Base-by-base conservation (phyloP, 108 stramenopile species). In the Nitzschia inconspicua region DNA sequence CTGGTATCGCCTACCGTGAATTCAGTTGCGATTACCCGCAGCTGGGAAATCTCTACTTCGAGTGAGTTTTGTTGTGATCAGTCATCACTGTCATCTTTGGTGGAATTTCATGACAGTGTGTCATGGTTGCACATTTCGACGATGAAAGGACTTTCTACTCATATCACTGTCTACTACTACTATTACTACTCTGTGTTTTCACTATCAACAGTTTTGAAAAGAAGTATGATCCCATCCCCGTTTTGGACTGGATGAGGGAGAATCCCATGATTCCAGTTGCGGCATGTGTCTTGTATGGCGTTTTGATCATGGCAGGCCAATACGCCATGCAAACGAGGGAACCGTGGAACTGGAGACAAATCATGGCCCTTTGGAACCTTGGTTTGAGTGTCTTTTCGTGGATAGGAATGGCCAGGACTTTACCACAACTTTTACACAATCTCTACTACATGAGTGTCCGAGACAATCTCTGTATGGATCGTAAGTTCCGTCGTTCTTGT, bases 291-390 rank as follows among this genome's bases (percentile, higher is more conserved):
- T n/a, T 59, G 8, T 73, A 78, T 25, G 60, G 60, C 4, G 4
- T 74, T 14, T 43, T 53, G 27, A 77, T 77, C 46, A 39, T 59
- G 5, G 49, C 13, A 19, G 81, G 81, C 24, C 72, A 72, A 32
- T 46, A 50, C 32, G 62, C 37, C 54, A 64, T 77, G 57, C 22
- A 29, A 18, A 82, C 52, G n/a, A 66, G 76, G 4, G 69, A 76
- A 18, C 69, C 88, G 3, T 83, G 73, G 72, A 77, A 75, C 22
- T 88, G 85, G 89, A 56, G 94, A 39, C 57, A 44, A 8, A 43
- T 69, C 13, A 39, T 91, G 60, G 84, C 89, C 8, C 34, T 54
- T 10, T 98, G 98, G 98, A 98, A 98, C 65, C 63, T 95, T 28
- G 29, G 61, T 5, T 76, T 98, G 54, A 71, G 77, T 27, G 62